Base-by-base conservation (phyloP, 345 rosid species). In the Physaria fendleri region DNA sequence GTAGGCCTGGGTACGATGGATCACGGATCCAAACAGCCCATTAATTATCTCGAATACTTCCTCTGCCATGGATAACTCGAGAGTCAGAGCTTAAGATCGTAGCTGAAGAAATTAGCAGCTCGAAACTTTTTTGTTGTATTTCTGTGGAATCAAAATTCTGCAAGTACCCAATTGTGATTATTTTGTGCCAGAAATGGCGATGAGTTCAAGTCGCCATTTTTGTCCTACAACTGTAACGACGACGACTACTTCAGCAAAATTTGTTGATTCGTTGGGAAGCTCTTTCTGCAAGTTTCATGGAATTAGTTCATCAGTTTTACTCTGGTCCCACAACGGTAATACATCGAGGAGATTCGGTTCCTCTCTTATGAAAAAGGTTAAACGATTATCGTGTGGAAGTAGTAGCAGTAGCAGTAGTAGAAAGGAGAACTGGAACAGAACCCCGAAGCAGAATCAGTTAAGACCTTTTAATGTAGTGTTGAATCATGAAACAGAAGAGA, bases 181-280 rank as follows among this genome's bases (percentile, higher is more conserved):
- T 12, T 14, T 39, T 17, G 6, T 39, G 4, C 24, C n/a, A 13
- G 54, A 57, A 27, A 86, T 81, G 90, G 78, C 90, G 67, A 42
- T 85, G 11, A 64, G 63, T 13, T 82, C 91, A 9, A 73, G 51
- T 73, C 79, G 77, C 68, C 89, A 81, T 57, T 70, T 87, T 16
- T 74, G 65, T 11, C 81, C 91, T 24, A 42, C 79, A 64, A 14
- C 53, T 29, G 24, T 66, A 2, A 29, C 55, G 65, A 47, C 49
- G 40, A 20, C 49, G 22, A 18, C 57, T 7, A 11, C 43, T 34
- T 0, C 65, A 11, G 12, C 38, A 20, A 57, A 28, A 1, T 7
- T 57, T 27, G 0, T 25, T 21, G 56, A 59, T 51, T 59, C 66
- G 2, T 6, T 68, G 27, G 54, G 60, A 51, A 66, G 66, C 66